Conservation (phyloP, 78 protist genomes). For the Dictyostelium citrinum region DNA sequence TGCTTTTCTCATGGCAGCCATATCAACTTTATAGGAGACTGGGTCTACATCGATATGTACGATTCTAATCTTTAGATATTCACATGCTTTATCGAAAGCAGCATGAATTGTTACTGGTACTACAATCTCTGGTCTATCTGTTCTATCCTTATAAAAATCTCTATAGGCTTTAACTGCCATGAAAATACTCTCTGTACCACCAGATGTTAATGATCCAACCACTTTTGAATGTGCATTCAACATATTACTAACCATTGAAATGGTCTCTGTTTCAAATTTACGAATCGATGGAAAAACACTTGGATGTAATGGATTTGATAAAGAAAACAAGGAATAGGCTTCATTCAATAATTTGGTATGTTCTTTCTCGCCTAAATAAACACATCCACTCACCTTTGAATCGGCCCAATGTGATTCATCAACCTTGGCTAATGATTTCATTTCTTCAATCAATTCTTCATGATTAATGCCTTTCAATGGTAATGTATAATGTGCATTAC, state of each 20-base stretch:
- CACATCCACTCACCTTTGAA: slow-evolving; percentile 73
- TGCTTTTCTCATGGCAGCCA: background rate
- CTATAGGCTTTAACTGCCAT: no score
- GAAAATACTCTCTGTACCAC: no score
- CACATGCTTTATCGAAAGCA: background rate
- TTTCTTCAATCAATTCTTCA: background rate
- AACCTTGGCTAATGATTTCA: slow-evolving; percentile 3
- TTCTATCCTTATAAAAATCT: no score
- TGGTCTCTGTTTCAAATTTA: slow-evolving; percentile 89
- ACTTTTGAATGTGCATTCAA: slow-evolving; percentile 18
- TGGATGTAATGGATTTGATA: slow-evolving; percentile 91
- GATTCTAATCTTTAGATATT: slow-evolving; percentile 45
- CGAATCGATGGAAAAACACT: slow-evolving; percentile 81
- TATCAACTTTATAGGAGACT: slow-evolving; percentile 49
- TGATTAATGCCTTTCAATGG: slow-evolving; percentile 29
- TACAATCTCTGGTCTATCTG: no score
- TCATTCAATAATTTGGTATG: slow-evolving; percentile 32
- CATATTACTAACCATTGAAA: background rate
- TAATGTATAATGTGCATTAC: slow-evolving; percentile 27
- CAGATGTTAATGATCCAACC: no score
- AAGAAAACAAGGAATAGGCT: slow-evolving; percentile 75
- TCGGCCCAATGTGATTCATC: slow-evolving; percentile 38
- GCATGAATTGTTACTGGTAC: no score
- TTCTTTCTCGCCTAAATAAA: slow-evolving; percentile 65
- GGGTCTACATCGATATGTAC: slow-evolving; percentile 60